Conservation (phyloP, 2,329 filamentous ascomycete genomes). For the Cercospora zeina region DNA sequence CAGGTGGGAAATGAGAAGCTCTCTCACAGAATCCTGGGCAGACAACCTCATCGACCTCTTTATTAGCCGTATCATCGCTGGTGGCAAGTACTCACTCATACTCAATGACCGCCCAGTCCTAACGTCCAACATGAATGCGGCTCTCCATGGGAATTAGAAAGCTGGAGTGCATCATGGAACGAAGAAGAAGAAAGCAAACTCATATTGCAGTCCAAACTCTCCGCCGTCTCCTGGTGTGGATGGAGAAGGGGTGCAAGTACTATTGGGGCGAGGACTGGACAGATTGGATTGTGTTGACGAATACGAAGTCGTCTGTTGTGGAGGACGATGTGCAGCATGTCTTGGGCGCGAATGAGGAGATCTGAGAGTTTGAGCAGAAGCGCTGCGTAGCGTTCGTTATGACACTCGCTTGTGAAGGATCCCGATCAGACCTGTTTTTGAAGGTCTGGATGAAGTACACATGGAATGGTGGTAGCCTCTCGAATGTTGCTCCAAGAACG, state of each 20-base stretch:
- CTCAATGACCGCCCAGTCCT: neutral
- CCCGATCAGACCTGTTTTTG: neutral
- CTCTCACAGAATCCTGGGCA: neutral
- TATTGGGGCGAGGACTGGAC: slow-evolving; percentile 1
- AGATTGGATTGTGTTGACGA: neutral
- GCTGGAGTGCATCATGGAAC: neutral
- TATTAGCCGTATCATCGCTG: slow-evolving; percentile 1
- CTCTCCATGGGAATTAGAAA: slow-evolving; percentile 4
- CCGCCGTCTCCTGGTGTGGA: neutral
- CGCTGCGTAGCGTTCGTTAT: neutral
- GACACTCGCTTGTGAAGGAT: neutral
- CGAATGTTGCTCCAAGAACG: neutral
- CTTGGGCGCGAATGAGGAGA: slow-evolving; percentile 1
- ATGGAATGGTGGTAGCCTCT: slow-evolving; percentile 1
- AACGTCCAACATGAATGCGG: neutral
- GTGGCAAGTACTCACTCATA: neutral
- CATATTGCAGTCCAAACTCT: neutral
- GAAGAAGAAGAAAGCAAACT: neutral
- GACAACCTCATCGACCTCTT: slow-evolving; percentile 5
- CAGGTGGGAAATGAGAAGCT: neutral
- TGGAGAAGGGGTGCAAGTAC: neutral
- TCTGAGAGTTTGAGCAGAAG: neutral
- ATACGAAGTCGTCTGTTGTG: neutral
- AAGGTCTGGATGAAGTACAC: neutral
- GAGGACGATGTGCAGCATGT: neutral